Base-by-base conservation (phyloP, 2,329 filamentous ascomycete species). In the Emergomyces orientalis region DNA sequence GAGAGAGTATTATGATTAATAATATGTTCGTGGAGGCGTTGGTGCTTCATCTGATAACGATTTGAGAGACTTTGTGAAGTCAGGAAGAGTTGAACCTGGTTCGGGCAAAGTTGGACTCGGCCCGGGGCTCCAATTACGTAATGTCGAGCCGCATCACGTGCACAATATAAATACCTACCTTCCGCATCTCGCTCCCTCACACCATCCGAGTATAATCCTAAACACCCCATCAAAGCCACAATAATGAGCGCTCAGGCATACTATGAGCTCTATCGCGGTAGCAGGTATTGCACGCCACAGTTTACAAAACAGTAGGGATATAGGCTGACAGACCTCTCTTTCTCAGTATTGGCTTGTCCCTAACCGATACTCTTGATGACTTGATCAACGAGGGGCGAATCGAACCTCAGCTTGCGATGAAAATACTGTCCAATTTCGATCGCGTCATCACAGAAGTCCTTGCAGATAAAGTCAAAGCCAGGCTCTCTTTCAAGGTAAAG, bases 321-420 rank as follows among this genome's bases (percentile, higher is more conserved):
- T 68, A 64, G 63, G 64, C 65, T 64, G 65, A 60, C 51, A 30
- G 1, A 45, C 34, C 51, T 66, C 57, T 66, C 63, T 65, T 64
- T 65, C 67, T 64, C 76, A 99, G 94, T 78, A 91, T 99, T 80
- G 94, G 94, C 70, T 84, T 91, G 72, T 88, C 93, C 63, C 84
- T 99, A 71, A 97, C 93, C 62, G 95, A 99, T 78, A 96, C 92
- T 62, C 91, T 99, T 71, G 94, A 99, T 79, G 91, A 96, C 72
- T 83, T 99, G 69, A 97, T 99, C 78, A 93, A 90, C 74, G 89
- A 93, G 69, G 88, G 91, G 72, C 90, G 90, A 69, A 97, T 99
- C 79, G 93, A 97, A 78, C 94, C 94, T 34, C 94, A 99, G 80
- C 86, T 99, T 54, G 94, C 94, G 59, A 97, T 99, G 91, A 96